Evolutionary conservation across 108 stramenopile species (phyloP).

Genomic region (Skeletonema costatum): DNA sequence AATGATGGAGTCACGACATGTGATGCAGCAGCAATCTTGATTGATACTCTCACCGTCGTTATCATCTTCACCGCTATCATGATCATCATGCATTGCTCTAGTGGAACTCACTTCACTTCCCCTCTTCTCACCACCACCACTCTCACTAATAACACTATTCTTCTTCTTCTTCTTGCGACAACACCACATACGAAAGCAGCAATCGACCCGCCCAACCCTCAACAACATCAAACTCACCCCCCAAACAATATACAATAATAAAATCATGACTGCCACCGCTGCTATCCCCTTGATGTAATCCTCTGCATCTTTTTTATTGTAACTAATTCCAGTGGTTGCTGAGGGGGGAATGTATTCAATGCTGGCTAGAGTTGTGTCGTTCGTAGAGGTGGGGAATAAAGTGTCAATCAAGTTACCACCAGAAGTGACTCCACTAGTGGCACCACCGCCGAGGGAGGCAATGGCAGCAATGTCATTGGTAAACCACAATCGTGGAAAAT

Average conservation of each 20-base stretch:
- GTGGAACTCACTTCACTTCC: not conserved
- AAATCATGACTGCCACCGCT: not conserved
- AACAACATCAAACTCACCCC: not conserved
- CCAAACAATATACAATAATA: not conserved
- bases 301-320: slow-evolving; percentile 1
- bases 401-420: not conserved
- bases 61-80: not conserved
- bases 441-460: not conserved
- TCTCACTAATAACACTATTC: not conserved
- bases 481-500: not conserved
- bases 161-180: not conserved
- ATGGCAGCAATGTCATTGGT: not conserved
- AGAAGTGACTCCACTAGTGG: not conserved
- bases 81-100: not conserved
- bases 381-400: not conserved
- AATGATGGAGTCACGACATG: not conserved
- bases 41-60: not conserved
- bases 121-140: not conserved
- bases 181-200: not conserved
- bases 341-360: not conserved
- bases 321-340: not conserved
- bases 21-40: slow-evolving; percentile 5
- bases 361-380: not conserved
- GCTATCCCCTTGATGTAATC: slow-evolving; percentile 13
- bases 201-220: slow-evolving; percentile 1